Conservation (phyloP, 2,329 filamentous ascomycete genomes). For the Sarocladium strictum region DNA sequence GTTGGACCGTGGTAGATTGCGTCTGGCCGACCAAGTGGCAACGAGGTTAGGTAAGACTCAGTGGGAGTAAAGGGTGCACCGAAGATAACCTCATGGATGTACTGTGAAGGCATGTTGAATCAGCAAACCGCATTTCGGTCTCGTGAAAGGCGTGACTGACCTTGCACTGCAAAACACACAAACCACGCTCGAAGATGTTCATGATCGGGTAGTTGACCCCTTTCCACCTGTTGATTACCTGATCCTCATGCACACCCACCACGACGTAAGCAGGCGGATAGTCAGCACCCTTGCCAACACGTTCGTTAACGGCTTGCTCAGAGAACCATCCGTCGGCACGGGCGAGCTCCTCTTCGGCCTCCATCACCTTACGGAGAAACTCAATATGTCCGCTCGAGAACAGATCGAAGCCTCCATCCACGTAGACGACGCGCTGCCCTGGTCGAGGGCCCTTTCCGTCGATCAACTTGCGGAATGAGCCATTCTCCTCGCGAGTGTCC, state of each 20-base stretch:
- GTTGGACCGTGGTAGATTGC: constrained; percentile 97
- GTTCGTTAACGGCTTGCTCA: constrained; percentile 55
- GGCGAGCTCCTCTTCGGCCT: constrained; percentile 66
- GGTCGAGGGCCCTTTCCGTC: constrained; percentile 63
- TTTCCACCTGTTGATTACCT: constrained; percentile 94
- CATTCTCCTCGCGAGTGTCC: constrained; percentile 47
- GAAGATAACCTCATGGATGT: constrained; percentile 82
- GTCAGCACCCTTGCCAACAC: constrained; percentile 62
- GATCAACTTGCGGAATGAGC: constrained; percentile 62
- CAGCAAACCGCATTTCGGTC: constrained; percentile 12
- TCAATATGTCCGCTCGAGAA: constrained; percentile 97
- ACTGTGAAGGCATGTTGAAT: constrained; percentile 41
- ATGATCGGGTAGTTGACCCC: constrained; percentile 98
- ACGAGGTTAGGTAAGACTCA: constrained; percentile 65
- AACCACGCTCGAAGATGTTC: constrained; percentile 95
- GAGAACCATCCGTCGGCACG: constrained; percentile 68
- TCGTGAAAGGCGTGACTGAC: constrained; percentile 40
- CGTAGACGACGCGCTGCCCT: constrained; percentile 85
- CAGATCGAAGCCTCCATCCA: constrained; percentile 93
- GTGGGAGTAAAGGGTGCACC: constrained; percentile 83
- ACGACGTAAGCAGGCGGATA: constrained; percentile 84
- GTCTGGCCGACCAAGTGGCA: constrained; percentile 69
- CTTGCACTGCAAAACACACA: constrained; percentile 92
- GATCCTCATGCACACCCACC: constrained; percentile 89
- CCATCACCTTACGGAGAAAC: constrained; percentile 74